Conservation (phyloP, 1,284 basidiomycete species). For the Apiotrichum sp. region DNA sequence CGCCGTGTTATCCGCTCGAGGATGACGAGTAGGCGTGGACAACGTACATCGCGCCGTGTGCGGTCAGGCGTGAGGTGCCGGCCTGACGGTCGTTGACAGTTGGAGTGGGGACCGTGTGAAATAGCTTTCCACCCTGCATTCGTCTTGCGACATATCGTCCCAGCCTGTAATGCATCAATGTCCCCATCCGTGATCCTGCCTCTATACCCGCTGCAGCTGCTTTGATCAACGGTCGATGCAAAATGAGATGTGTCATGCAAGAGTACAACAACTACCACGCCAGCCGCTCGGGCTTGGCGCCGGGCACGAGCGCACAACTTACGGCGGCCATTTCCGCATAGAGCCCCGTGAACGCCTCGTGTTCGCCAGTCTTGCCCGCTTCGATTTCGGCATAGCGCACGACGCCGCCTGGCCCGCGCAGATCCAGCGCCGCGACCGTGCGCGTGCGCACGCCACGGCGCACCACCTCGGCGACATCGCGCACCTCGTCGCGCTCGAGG, state of each 20-base stretch:
- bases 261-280: neutral
- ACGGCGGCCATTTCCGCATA: slow-evolving; percentile 11
- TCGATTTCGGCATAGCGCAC: slow-evolving; percentile 14
- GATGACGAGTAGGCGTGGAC: slow-evolving; percentile 2
- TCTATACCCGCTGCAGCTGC: too few species aligned
- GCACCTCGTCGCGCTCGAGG: slow-evolving; percentile 13
- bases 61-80: too few species aligned
- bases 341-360: neutral
- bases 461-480: neutral
- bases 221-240: neutral
- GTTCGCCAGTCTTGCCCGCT: neutral
- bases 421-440: slow-evolving; percentile 8
- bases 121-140: too few species aligned
- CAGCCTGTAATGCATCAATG: too few species aligned
- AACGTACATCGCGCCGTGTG: too few species aligned
- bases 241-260: slow-evolving; percentile 2
- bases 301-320: neutral
- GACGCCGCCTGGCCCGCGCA: slow-evolving; percentile 12
- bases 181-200: too few species aligned
- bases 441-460: slow-evolving; percentile 1
- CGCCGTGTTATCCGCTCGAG: slow-evolving; percentile 8
- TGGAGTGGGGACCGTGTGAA: too few species aligned
- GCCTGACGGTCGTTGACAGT: too few species aligned
- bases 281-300: neutral
- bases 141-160: too few species aligned